Conservation (phyloP, 1,284 basidiomycete genomes). For the Sporisorium scitamineum region DNA sequence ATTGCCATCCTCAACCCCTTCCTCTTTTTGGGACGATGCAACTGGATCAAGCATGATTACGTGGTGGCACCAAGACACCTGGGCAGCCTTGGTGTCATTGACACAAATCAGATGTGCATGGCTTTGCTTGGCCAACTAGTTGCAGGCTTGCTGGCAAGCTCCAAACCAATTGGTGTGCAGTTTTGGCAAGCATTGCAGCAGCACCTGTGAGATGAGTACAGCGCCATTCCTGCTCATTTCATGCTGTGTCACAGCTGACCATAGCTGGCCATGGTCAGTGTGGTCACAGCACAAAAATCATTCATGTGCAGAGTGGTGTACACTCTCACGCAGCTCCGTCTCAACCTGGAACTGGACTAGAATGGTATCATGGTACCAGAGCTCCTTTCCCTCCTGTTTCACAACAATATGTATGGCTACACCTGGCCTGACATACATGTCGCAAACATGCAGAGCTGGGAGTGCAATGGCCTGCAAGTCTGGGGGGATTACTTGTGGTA, state of each 20-base stretch:
- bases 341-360: not conserved
- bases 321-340: not conserved
- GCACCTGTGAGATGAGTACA: constrained; percentile 1
- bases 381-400: not conserved
- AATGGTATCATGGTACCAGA: not conserved
- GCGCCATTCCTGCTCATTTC: not conserved
- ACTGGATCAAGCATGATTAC: not conserved
- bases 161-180: constrained; percentile 3
- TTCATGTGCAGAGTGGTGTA: not conserved
- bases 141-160: not conserved
- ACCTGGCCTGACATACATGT: not conserved
- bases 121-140: constrained; percentile 7
- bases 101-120: not conserved
- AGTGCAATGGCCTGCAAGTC: not conserved
- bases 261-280: not conserved
- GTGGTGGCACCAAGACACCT: not conserved
- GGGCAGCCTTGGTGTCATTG: not conserved
- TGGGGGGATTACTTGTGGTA: not conserved
- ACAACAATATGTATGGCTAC: not conserved
- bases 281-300: not conserved
- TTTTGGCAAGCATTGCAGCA: constrained; percentile 6
- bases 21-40: not conserved
- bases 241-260: not conserved
- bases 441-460: not conserved
- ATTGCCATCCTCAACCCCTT: not conserved